Conservation (phyloP, 257 asterid genomes). For the Datura wrightii region DNA sequence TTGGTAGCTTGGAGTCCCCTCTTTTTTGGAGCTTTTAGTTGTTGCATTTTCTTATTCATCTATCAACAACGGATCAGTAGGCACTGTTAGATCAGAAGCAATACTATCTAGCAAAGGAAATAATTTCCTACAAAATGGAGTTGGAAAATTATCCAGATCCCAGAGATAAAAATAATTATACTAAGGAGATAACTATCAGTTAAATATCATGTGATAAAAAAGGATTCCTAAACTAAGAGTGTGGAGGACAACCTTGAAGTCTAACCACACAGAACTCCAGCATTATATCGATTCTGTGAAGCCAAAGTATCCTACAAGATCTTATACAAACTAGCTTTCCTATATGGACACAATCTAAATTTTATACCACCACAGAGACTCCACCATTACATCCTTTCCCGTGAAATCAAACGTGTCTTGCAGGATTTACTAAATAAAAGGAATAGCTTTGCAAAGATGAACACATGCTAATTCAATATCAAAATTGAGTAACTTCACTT, state of each 20-base stretch:
- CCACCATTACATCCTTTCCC: background rate
- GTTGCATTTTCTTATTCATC: conserved; percentile 94
- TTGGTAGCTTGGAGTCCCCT: conserved; percentile 88
- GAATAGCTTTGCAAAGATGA: background rate
- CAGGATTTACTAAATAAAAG: background rate
- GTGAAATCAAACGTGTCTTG: background rate
- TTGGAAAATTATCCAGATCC: background rate
- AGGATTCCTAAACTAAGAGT: background rate
- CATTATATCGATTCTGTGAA: too few relatives aligned
- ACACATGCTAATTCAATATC: background rate
- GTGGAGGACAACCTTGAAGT: background rate
- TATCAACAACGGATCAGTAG: conserved; percentile 9
- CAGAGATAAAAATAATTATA: background rate
- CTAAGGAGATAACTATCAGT: background rate
- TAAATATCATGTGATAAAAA: background rate
- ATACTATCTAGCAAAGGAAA: background rate
- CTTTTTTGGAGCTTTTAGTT: conserved; percentile 78
- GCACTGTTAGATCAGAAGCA: background rate
- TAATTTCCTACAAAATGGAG: background rate
- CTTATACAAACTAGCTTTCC: too few relatives aligned
- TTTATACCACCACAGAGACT: background rate
- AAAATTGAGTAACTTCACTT: background rate
- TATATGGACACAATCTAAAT: too few relatives aligned
- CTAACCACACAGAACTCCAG: background rate
- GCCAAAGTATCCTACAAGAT: too few relatives aligned